phyloP scores from a whole-genome alignment of 2,329 filamentous ascomycete genomes.

The Raffaelea albimanens region DNA sequence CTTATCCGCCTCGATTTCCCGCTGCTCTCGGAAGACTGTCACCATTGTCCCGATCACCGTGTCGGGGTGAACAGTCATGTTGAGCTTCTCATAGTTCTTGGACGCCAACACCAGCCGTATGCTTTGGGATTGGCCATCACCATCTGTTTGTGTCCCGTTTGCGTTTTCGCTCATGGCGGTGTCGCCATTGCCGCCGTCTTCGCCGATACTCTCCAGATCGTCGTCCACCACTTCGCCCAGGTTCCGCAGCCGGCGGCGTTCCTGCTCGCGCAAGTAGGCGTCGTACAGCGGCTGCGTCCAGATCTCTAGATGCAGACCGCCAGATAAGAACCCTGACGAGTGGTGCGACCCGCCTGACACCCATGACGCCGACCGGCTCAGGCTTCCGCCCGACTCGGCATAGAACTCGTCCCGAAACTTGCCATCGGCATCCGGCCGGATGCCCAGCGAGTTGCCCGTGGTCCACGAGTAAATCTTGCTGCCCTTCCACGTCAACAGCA shows the following conservation, averaged over 20 bases:
- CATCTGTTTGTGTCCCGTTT: slow-evolving; percentile 8
- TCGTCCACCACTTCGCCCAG: slow-evolving; percentile 29
- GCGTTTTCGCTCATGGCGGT: slow-evolving; percentile 6
- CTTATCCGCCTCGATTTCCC: slow-evolving; percentile 39
- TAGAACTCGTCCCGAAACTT: slow-evolving; percentile 26
- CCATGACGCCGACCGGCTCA: neutral
- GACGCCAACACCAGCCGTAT: slow-evolving; percentile 46
- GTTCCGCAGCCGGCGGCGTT: slow-evolving; percentile 33
- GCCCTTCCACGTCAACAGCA: slow-evolving; percentile 74
- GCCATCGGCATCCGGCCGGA: slow-evolving; percentile 37
- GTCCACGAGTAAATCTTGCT: slow-evolving; percentile 66
- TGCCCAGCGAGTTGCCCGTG: slow-evolving; percentile 59
- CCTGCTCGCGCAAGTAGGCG: slow-evolving; percentile 36
- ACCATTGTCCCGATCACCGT: slow-evolving; percentile 56
- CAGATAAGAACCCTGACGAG: slow-evolving; percentile 31
- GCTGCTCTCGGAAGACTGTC: slow-evolving; percentile 47
- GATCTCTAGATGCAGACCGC: slow-evolving; percentile 63
- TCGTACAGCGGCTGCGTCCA: slow-evolving; percentile 59
- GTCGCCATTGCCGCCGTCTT: slow-evolving; percentile 12
- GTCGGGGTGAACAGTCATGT: slow-evolving; percentile 39
- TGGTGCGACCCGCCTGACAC: neutral
- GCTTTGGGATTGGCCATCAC: slow-evolving; percentile 7
- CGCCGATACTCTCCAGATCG: slow-evolving; percentile 17
- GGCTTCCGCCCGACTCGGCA: slow-evolving; percentile 29
- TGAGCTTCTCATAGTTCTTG: slow-evolving; percentile 37